Base-by-base conservation (phyloP, 1,139 yeast species). In the Pichia sp. region DNA sequence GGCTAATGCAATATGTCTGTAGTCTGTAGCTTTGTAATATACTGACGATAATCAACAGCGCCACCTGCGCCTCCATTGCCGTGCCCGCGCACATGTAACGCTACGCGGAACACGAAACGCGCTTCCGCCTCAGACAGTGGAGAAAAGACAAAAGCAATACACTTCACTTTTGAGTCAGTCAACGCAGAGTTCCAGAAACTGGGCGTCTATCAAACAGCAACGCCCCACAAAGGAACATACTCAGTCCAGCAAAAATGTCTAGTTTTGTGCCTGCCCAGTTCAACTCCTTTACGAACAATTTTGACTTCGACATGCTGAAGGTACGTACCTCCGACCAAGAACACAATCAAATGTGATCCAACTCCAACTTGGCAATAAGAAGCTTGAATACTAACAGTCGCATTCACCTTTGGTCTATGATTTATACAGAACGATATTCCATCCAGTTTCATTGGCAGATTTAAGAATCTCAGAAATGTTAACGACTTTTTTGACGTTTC, bases 401-500 rank as follows among this genome's bases (percentile, higher is more conserved):
- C 35, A 24, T 28, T 10, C 24, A 3, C 11, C 13, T 6, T 17
- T 18, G 30, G 12, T 10, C 9, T 24, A 13, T 16, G 5, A 15
- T 14, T 26, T n/a, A 7, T 7, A 21, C 14, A 55, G 58, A 48
- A 51, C 15, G 60, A 55, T 30, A 51, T 59, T 15, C 48, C 56
- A 14, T 49, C 59, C 8, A 40, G 50, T 2, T 53, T 67, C 32
- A 71, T 63, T 47, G 47, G 61, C 27, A 62, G 70, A 22, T 50
- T 71, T 35, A 62, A 72, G 41, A 66, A 70, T 47, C 58, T 74
- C 50, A 70, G 69, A 49, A 71, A 74, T 31, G 75, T 76, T 6
- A 74, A 70, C 53, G 80, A 74, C 47, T 74, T 74, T 51, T 72
- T 73, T 44, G 79, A 74, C 50, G 57, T 64, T 52, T 66, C 72